These are phyloP conservation scores for Plasmodium falciparum DNA, from an alignment of 169 alveolate species.

Conservation along the genomic window DNA sequence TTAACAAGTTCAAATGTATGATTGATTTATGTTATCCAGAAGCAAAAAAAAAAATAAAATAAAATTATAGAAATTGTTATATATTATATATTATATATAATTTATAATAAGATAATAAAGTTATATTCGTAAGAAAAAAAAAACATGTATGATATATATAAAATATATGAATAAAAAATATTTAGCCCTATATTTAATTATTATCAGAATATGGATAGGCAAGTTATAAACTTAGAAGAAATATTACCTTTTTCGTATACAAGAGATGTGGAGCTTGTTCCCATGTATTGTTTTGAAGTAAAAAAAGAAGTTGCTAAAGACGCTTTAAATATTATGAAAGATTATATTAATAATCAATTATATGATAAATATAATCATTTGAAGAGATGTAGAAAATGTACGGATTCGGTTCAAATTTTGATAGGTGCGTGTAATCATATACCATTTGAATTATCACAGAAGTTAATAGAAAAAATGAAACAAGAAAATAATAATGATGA, in stretches of 20 bases:
- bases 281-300: slow-evolving; percentile 64
- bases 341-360: slow-evolving; percentile 45
- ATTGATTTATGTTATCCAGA: too few species aligned
- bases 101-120: too few species aligned
- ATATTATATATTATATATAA: too few species aligned
- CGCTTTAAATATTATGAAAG: slow-evolving; percentile 37
- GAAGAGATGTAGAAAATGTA: slow-evolving; percentile 53
- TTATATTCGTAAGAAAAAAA: too few species aligned
- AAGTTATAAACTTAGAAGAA: slow-evolving; percentile 32
- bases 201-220: slow-evolving; percentile 7
- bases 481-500: neutral
- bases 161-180: too few species aligned
- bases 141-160: too few species aligned
- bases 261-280: slow-evolving; percentile 5
- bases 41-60: too few species aligned
- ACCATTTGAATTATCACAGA: slow-evolving; percentile 17
- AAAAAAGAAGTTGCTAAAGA: slow-evolving; percentile 37
- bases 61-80: too few species aligned
- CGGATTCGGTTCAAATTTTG: slow-evolving; percentile 35
- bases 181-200: too few species aligned
- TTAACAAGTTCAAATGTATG: too few species aligned
- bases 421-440: slow-evolving; percentile 28
- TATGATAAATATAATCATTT: slow-evolving; percentile 47
- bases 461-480: slow-evolving; percentile 21
- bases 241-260: slow-evolving; percentile 40